Percentiles rank a stretch among this genome's conserved stretches.
These are phyloP conservation scores for Arabidopsis suecica DNA, from an alignment of 345 rosid genomes.

Conservation along the genomic window DNA sequence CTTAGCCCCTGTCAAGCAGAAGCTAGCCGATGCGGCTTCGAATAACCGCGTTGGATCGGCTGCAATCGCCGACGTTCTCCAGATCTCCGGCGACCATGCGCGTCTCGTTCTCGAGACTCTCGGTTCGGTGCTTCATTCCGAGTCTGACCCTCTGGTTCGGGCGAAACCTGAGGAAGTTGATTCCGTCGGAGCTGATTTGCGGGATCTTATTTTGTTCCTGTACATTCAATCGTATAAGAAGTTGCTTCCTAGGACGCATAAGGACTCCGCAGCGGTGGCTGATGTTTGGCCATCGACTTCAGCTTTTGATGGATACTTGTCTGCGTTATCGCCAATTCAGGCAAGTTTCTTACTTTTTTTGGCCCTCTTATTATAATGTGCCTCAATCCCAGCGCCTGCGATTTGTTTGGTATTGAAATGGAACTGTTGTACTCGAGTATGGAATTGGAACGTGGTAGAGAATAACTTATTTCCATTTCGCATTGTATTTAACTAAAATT, in stretches of 20 bases:
- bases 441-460: slow-evolving; percentile 9
- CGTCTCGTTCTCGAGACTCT: slow-evolving; percentile 86
- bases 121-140: slow-evolving; percentile 82
- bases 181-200: slow-evolving; percentile 76
- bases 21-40: slow-evolving; percentile 50
- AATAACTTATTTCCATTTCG: neutral
- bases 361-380: slow-evolving; percentile 5
- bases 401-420: slow-evolving; percentile 26
- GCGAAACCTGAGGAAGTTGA: slow-evolving; percentile 63
- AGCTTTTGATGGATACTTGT: slow-evolving; percentile 94
- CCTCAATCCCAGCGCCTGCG: neutral
- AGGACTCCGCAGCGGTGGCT: slow-evolving; percentile 91
- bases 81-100: slow-evolving; percentile 91
- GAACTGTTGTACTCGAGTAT: neutral
- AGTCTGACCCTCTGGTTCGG: slow-evolving; percentile 71
- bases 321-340: slow-evolving; percentile 98
- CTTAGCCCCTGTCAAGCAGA: slow-evolving; percentile 72
- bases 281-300: slow-evolving; percentile 99
- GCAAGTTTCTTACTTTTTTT: slow-evolving; percentile 44
- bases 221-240: slow-evolving; percentile 96
- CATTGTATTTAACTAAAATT: neutral
- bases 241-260: slow-evolving; percentile 86
- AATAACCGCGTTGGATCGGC: slow-evolving; percentile 65
- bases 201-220: slow-evolving; percentile 83
- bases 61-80: slow-evolving; percentile 73